phyloP scores from a whole-genome alignment of 2,329 filamentous ascomycete genomes.

The Cladophialophora bantiana region DNA sequence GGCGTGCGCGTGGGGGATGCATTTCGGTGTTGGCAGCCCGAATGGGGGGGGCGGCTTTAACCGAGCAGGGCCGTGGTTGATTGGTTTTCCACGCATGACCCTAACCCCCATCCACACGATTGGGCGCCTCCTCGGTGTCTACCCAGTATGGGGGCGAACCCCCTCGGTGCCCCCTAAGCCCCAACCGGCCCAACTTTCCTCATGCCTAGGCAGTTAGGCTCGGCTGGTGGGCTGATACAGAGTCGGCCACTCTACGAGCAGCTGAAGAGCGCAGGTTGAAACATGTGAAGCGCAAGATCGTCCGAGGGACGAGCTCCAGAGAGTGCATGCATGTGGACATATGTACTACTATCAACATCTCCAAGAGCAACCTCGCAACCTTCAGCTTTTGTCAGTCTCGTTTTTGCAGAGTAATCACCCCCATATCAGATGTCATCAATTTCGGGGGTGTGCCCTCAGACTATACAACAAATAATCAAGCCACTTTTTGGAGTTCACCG shows the following conservation, averaged over 20 bases:
- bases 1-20: constrained; percentile 10
- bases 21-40: constrained; percentile 19
- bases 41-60: constrained; percentile 5
- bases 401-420: not conserved
- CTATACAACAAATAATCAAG: constrained; percentile 12
- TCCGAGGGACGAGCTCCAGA: not conserved
- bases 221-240: not conserved
- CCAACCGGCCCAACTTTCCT: not conserved
- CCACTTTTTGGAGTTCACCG: not conserved
- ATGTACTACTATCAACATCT: not conserved
- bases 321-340: not conserved
- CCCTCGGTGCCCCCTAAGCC: not conserved
- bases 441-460: not conserved
- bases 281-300: not conserved
- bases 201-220: not conserved
- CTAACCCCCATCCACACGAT: constrained; percentile 1
- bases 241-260: not conserved
- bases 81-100: constrained; percentile 1
- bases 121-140: constrained; percentile 19
- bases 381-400: not conserved
- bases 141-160: not conserved
- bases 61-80: constrained; percentile 5
- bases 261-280: not conserved
- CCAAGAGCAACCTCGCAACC: not conserved
- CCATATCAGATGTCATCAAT: constrained; percentile 8